Conservation (phyloP, 2,329 filamentous ascomycete genomes). For the Clonostachys rhizophaga region DNA sequence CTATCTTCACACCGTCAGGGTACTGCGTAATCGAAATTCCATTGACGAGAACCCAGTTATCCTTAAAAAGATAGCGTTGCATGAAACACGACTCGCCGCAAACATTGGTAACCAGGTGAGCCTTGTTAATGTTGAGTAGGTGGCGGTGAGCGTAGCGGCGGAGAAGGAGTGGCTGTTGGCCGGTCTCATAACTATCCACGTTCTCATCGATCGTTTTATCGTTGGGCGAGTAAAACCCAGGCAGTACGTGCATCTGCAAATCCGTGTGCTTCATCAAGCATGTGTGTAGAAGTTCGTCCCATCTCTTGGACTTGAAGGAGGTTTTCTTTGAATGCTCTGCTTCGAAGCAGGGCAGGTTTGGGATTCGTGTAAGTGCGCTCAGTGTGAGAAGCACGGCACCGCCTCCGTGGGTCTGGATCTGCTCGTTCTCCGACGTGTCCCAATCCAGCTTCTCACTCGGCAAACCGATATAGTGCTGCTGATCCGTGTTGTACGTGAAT, state of each 20-base stretch:
- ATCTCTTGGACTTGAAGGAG: slow-evolving; percentile 17
- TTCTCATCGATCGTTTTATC: slow-evolving; percentile 20
- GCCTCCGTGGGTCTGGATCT: slow-evolving; percentile 35
- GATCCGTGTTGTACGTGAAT: slow-evolving; percentile 19
- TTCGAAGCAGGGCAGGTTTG: slow-evolving; percentile 29
- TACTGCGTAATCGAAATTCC: slow-evolving; percentile 39
- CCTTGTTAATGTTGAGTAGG: slow-evolving; percentile 29
- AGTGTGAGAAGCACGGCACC: slow-evolving; percentile 36
- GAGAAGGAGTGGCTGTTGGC: slow-evolving; percentile 31
- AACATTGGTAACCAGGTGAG: slow-evolving; percentile 32
- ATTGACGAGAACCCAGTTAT: slow-evolving; percentile 42
- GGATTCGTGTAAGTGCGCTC: slow-evolving; percentile 22
- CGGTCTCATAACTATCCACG: slow-evolving; percentile 28
- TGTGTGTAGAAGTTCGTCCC: slow-evolving; percentile 34
- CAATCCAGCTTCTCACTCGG: slow-evolving; percentile 38
- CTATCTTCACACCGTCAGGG: slow-evolving; percentile 22
- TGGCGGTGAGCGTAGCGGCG: slow-evolving; percentile 32
- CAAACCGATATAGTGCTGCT: slow-evolving; percentile 33
- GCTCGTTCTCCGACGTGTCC: slow-evolving; percentile 24
- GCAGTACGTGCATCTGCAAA: slow-evolving; percentile 32
- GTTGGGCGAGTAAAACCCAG: slow-evolving; percentile 33
- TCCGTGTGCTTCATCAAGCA: slow-evolving; percentile 28
- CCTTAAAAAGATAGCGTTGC: slow-evolving; percentile 37
- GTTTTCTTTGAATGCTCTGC: slow-evolving; percentile 5
- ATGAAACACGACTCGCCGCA: slow-evolving; percentile 42